Evolutionary conservation across 2,329 filamentous ascomycete species (phyloP).

Genomic region (Nigrospora sphaerica): DNA sequence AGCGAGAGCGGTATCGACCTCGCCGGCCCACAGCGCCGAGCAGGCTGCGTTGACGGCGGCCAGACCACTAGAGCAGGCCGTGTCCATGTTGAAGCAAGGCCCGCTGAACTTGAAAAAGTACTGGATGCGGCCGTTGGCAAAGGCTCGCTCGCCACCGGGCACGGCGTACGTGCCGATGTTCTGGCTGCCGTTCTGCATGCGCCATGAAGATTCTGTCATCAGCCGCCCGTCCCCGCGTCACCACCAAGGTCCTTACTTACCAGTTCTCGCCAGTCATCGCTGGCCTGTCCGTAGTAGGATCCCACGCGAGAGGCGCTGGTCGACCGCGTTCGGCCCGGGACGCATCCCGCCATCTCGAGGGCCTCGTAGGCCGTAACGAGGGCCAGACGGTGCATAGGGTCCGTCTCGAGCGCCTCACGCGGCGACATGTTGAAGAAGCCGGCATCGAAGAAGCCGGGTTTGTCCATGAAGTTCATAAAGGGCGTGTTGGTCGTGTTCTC

Average conservation of each 20-base stretch:
- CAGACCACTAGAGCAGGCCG: slow-evolving; percentile 70
- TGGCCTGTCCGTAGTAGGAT: slow-evolving; percentile 69
- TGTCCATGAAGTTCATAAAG: not conserved
- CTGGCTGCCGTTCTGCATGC: slow-evolving; percentile 66
- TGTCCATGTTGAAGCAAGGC: slow-evolving; percentile 65
- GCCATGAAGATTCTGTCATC: slow-evolving; percentile 33
- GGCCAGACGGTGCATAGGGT: slow-evolving; percentile 61
- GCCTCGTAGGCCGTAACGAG: slow-evolving; percentile 63
- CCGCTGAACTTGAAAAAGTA: slow-evolving; percentile 73
- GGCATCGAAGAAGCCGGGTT: not conserved
- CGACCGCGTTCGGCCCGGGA: slow-evolving; percentile 54
- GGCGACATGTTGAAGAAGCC: not conserved
- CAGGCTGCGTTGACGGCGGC: slow-evolving; percentile 62
- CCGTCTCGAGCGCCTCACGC: slow-evolving; percentile 41
- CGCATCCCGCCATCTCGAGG: slow-evolving; percentile 61
- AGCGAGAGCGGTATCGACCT: slow-evolving; percentile 58
- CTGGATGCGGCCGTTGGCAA: slow-evolving; percentile 55
- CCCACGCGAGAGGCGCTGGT: slow-evolving; percentile 50
- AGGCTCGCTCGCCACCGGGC: slow-evolving; percentile 33
- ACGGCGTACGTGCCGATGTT: slow-evolving; percentile 55
- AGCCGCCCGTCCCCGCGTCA: no score
- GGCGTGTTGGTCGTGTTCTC: not conserved
- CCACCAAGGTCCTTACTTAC: no score
- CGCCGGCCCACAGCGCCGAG: slow-evolving; percentile 51
- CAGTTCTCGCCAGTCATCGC: slow-evolving; percentile 44